Evolutionary conservation across 1,284 basidiomycete genomes (phyloP).

Genomic region (Trichosporon faecale): DNA sequence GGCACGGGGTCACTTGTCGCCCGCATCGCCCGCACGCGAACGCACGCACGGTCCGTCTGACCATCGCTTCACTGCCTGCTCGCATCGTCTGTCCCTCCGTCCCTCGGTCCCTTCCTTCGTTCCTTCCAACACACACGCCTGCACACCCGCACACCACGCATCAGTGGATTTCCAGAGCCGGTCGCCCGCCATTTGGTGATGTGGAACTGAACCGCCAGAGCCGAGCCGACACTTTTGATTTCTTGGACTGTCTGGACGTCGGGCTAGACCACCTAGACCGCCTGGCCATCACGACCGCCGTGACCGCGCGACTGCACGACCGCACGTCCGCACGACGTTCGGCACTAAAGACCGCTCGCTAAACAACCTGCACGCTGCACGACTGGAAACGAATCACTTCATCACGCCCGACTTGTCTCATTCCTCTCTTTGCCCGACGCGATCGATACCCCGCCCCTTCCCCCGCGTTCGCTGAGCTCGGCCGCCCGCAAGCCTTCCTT

Average conservation of each 20-base stretch:
- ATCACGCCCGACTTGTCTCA: background rate
- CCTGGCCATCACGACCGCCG: background rate
- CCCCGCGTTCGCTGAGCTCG: background rate
- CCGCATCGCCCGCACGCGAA: background rate
- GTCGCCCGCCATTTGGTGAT: background rate
- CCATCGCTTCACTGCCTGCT: background rate
- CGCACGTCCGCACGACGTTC: background rate
- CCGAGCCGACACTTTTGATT: background rate
- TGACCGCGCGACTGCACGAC: too few relatives aligned
- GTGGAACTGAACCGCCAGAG: background rate
- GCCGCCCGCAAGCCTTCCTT: background rate
- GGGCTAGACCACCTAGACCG: background rate
- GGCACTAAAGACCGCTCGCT: background rate
- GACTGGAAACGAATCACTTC: background rate
- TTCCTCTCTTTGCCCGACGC: background rate
- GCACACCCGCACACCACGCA: background rate
- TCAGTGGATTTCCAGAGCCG: background rate
- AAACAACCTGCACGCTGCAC: background rate
- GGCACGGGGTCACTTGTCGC: constrained; percentile 5
- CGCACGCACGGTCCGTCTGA: constrained; percentile 4
- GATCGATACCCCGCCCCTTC: background rate
- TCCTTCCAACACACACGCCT: background rate
- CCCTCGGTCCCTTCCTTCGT: too few relatives aligned
- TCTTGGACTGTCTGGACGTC: background rate
- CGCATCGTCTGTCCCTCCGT: too few relatives aligned